Evolutionary conservation across 169 alveolate genomes (phyloP).

Genomic region (Eimeria acervulina): DNA sequence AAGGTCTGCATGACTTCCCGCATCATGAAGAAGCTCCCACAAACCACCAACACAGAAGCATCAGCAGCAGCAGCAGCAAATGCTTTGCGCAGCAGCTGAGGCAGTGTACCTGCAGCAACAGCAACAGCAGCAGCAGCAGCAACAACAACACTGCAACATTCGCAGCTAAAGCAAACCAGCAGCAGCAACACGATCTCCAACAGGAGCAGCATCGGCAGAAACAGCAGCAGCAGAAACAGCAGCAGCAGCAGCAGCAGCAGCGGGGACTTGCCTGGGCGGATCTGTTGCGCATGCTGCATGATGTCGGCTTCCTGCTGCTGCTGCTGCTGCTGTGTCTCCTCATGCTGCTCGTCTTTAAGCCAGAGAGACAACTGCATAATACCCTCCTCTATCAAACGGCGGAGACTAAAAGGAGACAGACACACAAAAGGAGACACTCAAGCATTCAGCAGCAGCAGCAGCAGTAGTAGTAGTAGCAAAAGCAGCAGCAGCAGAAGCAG

Average conservation of each 20-base stretch:
- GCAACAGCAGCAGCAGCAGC: neutral
- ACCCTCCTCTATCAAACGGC: neutral
- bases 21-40: slow-evolving; percentile 80
- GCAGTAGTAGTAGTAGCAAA: no score
- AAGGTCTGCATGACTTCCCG: slow-evolving; percentile 35
- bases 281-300: neutral
- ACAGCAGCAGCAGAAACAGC: neutral
- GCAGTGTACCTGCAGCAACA: slow-evolving; percentile 23
- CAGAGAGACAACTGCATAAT: neutral
- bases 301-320: neutral
- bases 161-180: neutral
- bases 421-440: no score
- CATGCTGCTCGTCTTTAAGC: neutral
- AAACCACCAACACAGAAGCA: slow-evolving; percentile 1
- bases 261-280: neutral
- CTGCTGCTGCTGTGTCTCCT: slow-evolving; percentile 5
- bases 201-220: neutral
- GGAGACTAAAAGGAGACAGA: neutral
- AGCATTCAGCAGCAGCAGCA: no score
- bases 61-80: slow-evolving; percentile 70
- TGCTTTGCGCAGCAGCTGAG: slow-evolving; percentile 25
- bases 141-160: neutral
- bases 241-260: slow-evolving; percentile 3
- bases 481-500: no score
- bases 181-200: neutral